phyloP scores from a whole-genome alignment of 805 yeast genomes.

The Starmerella scarabaei region DNA sequence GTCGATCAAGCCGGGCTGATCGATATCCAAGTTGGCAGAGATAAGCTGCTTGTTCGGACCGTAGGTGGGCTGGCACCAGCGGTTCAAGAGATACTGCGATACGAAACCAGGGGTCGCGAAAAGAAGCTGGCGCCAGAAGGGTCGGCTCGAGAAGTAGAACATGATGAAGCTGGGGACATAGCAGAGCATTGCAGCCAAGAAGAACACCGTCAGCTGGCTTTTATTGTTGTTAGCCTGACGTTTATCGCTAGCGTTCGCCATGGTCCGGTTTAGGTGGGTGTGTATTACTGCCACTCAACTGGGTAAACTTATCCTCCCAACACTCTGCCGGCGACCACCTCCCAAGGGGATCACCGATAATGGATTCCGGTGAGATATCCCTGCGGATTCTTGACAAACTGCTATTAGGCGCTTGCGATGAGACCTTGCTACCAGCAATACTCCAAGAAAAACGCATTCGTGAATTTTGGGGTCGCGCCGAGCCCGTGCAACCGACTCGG shows the following conservation, averaged over 20 bases:
- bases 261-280: slow-evolving; percentile 12
- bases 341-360: no score
- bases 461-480: slow-evolving; percentile 25
- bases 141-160: slow-evolving; percentile 34
- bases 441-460: slow-evolving; percentile 26
- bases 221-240: slow-evolving; percentile 29
- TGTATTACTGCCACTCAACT: no score
- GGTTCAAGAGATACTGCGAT: slow-evolving; percentile 43
- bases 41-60: slow-evolving; percentile 33
- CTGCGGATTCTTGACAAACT: slow-evolving; percentile 16
- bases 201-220: slow-evolving; percentile 26
- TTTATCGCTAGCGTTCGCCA: slow-evolving; percentile 37
- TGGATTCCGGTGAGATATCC: slow-evolving; percentile 1
- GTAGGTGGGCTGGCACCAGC: slow-evolving; percentile 47
- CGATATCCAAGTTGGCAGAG: slow-evolving; percentile 47
- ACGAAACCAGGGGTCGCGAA: slow-evolving; percentile 33
- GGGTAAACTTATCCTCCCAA: no score
- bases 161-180: slow-evolving; percentile 32
- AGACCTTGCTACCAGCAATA: slow-evolving; percentile 27
- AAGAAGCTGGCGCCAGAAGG: slow-evolving; percentile 35
- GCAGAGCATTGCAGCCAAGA: slow-evolving; percentile 29
- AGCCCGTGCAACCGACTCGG: slow-evolving; percentile 14
- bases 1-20: slow-evolving; percentile 53
- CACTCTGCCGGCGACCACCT: no score
- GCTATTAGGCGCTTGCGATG: slow-evolving; percentile 26